A percentile compares a stretch with the other conserved stretches of the same genome.
Conservation (phyloP, 2,329 filamentous ascomycete genomes). For the Periconia sp. region DNA sequence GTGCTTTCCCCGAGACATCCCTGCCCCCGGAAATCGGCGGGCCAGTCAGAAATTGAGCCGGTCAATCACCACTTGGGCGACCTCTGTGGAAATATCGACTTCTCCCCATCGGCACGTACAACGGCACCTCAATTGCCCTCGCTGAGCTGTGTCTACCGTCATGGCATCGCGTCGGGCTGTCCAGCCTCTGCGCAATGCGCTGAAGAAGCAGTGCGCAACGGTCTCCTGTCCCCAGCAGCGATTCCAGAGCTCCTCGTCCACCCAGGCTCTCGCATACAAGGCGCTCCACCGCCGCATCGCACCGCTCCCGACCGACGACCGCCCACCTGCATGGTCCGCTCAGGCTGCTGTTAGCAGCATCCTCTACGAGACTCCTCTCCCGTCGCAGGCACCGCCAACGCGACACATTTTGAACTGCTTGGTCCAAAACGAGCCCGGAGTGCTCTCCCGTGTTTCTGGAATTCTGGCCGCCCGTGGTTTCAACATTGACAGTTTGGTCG, state of each 20-base stretch:
- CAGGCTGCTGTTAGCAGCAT: conserved; percentile 97
- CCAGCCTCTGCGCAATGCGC: conserved; percentile 42
- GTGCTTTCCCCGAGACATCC: background rate
- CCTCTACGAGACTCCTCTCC: conserved; percentile 94
- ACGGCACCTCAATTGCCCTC: conserved; percentile 25
- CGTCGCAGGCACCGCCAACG: conserved; percentile 83
- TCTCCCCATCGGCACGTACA: background rate
- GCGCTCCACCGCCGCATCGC: conserved; percentile 89
- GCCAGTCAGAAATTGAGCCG: conserved; percentile 10
- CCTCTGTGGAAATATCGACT: conserved; percentile 10
- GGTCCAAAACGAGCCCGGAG: conserved; percentile 98
- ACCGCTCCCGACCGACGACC: conserved; percentile 77
- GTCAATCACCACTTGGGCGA: background rate
- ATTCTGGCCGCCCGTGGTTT: conserved; percentile 96
- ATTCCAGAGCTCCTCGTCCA: conserved; percentile 68
- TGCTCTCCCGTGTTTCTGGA: conserved; percentile 93
- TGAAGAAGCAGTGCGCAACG: conserved; percentile 33
- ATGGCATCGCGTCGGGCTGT: conserved; percentile 53
- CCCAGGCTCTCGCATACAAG: conserved; percentile 96
- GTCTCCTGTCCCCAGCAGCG: conserved; percentile 38
- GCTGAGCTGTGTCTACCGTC: conserved; percentile 17
- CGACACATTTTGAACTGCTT: conserved; percentile 97
- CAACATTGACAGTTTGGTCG: conserved; percentile 98
- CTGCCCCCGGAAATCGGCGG: conserved; percentile 9
- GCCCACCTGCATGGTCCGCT: conserved; percentile 81